Evolutionary conservation across 306 rosid species (phyloP).

Genomic region (Cicer cuneatum): DNA sequence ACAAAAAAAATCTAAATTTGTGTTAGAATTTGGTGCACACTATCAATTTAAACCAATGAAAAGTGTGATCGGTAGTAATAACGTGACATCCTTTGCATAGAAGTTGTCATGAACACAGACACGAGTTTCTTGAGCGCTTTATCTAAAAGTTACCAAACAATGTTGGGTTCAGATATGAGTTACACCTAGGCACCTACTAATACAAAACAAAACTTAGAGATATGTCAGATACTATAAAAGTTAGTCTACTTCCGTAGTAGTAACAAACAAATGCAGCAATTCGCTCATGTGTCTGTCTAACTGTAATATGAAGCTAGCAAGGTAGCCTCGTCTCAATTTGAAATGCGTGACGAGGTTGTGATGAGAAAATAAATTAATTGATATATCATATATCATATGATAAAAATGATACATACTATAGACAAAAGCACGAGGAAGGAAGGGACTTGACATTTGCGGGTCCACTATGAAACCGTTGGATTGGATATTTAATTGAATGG

Average conservation of each 20-base stretch:
- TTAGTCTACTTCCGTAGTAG: background rate
- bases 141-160: background rate
- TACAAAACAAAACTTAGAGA: conserved; percentile 28
- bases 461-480: conserved; percentile 48
- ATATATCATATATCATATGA: background rate
- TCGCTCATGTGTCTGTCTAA: background rate
- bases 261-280: conserved; percentile 23
- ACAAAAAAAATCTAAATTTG: too few relatives aligned
- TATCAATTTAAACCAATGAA: too few relatives aligned
- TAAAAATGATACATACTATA: background rate
- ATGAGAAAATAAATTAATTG: background rate
- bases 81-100: background rate
- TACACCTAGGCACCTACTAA: conserved; percentile 16
- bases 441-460: conserved; percentile 36
- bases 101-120: background rate
- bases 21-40: too few relatives aligned
- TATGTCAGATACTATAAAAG: conserved; percentile 38
- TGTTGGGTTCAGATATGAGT: background rate
- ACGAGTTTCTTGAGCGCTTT: background rate
- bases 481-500: conserved; percentile 35
- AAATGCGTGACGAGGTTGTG: background rate
- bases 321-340: background rate
- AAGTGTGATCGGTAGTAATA: too few relatives aligned
- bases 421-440: background rate
- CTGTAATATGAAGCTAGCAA: background rate